phyloP scores from a whole-genome alignment of 148 eudicot species.

The Pharnaceum exiguum region DNA sequence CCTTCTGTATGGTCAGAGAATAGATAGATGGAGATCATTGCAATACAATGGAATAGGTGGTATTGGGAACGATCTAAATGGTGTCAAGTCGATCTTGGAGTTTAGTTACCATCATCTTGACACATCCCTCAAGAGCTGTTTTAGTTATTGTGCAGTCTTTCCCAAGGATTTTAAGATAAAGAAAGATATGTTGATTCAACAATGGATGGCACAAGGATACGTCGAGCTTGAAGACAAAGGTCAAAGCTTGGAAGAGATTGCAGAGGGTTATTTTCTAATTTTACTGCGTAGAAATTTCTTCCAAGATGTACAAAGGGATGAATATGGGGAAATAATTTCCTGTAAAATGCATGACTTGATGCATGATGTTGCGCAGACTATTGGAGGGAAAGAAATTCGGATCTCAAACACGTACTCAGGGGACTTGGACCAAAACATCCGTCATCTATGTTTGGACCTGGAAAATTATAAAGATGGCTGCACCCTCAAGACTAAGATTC shows the following conservation, averaged over 20 bases:
- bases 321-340: neutral
- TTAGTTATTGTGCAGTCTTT: neutral
- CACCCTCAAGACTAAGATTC: neutral
- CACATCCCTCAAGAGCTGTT: neutral
- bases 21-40: neutral
- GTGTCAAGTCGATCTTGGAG: neutral
- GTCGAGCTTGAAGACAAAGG: neutral
- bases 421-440: neutral
- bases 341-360: neutral
- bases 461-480: neutral
- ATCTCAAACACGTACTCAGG: too few relatives aligned
- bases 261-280: neutral
- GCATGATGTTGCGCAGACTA: neutral
- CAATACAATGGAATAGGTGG: neutral
- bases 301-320: neutral
- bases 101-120: constrained; percentile 1
- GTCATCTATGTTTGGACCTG: neutral
- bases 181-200: neutral
- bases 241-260: neutral
- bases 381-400: neutral
- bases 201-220: constrained; percentile 6
- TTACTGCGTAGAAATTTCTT: constrained; percentile 2
- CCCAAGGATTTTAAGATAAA: neutral
- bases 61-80: neutral
- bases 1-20: neutral